Evolutionary conservation across 805 yeast genomes (phyloP), one percentile per base, ranked within the genome.

Genomic region (Gaillardinia entomophila): DNA sequence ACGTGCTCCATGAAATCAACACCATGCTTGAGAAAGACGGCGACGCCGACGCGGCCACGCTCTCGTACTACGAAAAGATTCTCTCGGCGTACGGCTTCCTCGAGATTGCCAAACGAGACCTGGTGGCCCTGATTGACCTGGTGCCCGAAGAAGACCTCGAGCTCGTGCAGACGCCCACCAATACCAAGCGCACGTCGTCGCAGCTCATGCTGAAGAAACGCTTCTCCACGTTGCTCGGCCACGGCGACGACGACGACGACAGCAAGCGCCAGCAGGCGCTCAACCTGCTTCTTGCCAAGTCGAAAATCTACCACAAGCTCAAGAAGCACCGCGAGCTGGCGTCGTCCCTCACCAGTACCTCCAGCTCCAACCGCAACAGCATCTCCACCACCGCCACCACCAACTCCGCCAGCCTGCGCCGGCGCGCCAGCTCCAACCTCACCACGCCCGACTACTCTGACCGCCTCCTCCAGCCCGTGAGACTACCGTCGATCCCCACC

Each of bases 251-350:
- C 2, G 48, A 42, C 3, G 52, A 48, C 7, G 51, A 46, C 7
- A 29, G 38, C 27, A 41, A 37, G 30, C 46, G 41, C 23, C 46
- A 45, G 27, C 53, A 46, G 31, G 42, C 41, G 2, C 34, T 51
- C 16, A 51, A 51, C 33, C 34, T 43, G 12, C 33, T 57, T 16
- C 43, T 57, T 17, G 43, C 62, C 12, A 65, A 64, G 35, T 54
- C 67, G 3, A 50, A 51, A 36, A 45, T 65, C 24, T 65, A 64
- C 38, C 57, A 55, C 36, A 55, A 56, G 34, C 43, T 64, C 16
- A 62, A 54, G 36, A 62, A 59, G 33, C 51, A 59, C 32, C 45
- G 69, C 4, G 68, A 63, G 27, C 62, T 58, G 53, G 41, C 53
- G 6, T 36, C 53, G n/a, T 55, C 62, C 2, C 31, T 48, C 28